phyloP scores from a whole-genome alignment of 495 filamentous ascomycete species.

The Hypoxylon lenormandii region DNA sequence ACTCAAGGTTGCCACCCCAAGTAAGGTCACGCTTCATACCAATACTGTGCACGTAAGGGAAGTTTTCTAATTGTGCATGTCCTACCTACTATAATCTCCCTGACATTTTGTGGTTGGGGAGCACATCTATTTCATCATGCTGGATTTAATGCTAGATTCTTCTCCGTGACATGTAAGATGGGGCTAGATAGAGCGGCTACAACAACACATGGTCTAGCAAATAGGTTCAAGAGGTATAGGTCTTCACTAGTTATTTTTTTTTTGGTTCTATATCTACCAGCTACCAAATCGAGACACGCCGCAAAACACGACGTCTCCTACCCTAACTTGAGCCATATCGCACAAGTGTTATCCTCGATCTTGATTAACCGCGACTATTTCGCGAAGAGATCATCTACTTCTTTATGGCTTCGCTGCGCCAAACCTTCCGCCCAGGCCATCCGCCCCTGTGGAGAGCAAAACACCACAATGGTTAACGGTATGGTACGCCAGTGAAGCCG shows the following conservation, averaged over 20 bases:
- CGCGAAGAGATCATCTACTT: conserved; percentile 21
- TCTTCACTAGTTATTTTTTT: conserved; percentile 14
- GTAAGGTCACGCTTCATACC: too few species aligned
- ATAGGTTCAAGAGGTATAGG: background rate
- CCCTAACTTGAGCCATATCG: conserved; percentile 17
- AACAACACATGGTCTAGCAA: background rate
- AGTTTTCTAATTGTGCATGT: too few species aligned
- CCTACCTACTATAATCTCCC: too few species aligned
- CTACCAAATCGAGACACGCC: conserved; percentile 15
- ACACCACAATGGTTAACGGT: background rate
- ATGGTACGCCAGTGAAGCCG: background rate
- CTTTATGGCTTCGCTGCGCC: conserved; percentile 14
- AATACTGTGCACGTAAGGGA: too few species aligned
- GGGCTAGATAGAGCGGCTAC: too few species aligned
- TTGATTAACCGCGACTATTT: conserved; percentile 11
- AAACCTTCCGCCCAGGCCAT: conserved; percentile 1
- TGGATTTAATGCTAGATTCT: too few species aligned
- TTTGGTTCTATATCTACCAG: conserved; percentile 33
- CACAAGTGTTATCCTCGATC: conserved; percentile 15
- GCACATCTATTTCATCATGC: too few species aligned
- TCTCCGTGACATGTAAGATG: too few species aligned
- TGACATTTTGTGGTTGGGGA: too few species aligned
- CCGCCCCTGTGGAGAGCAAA: background rate
- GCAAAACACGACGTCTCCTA: background rate
- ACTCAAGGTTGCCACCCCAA: too few species aligned